phyloP scores from a whole-genome alignment of 164 flowering plant genomes.

The Nymphaea thermarum region DNA sequence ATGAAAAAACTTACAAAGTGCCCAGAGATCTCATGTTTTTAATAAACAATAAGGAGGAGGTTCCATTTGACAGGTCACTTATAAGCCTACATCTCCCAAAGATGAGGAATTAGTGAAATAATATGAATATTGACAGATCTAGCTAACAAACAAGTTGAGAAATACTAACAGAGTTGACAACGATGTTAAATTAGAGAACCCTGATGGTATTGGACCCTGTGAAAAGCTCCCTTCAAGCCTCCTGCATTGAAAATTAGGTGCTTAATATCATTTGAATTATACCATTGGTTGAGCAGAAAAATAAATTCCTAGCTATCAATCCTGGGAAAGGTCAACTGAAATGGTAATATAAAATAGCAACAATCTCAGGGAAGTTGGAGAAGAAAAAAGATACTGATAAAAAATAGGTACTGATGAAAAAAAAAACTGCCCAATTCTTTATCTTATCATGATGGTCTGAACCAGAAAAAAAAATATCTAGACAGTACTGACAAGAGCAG shows the following conservation, averaged over 20 bases:
- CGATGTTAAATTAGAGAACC: slow-evolving; percentile 42
- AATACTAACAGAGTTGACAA: slow-evolving; percentile 53
- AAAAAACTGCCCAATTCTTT: too few species aligned
- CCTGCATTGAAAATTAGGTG: slow-evolving; percentile 20
- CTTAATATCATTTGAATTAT: too few species aligned
- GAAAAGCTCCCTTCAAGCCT: slow-evolving; percentile 70
- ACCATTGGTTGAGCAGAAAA: too few species aligned
- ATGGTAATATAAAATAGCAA: too few species aligned
- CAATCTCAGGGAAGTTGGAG: too few species aligned
- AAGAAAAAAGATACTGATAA: too few species aligned
- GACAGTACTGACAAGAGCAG: too few species aligned
- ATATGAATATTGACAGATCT: neutral
- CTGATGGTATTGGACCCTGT: slow-evolving; percentile 59
- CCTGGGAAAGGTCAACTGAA: too few species aligned
- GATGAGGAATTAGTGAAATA: slow-evolving; percentile 4
- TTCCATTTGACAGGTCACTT: slow-evolving; percentile 54
- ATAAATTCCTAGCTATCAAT: too few species aligned
- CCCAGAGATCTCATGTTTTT: slow-evolving; percentile 20
- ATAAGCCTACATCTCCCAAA: slow-evolving; percentile 35
- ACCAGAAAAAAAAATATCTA: too few species aligned
- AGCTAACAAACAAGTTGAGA: neutral
- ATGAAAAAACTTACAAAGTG: slow-evolving; percentile 19
- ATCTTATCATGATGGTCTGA: too few species aligned
- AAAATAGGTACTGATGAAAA: too few species aligned
- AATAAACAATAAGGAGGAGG: slow-evolving; percentile 41